phyloP scores from a whole-genome alignment of 352 stramenopile genomes.

The Lagenidium giganteum region DNA sequence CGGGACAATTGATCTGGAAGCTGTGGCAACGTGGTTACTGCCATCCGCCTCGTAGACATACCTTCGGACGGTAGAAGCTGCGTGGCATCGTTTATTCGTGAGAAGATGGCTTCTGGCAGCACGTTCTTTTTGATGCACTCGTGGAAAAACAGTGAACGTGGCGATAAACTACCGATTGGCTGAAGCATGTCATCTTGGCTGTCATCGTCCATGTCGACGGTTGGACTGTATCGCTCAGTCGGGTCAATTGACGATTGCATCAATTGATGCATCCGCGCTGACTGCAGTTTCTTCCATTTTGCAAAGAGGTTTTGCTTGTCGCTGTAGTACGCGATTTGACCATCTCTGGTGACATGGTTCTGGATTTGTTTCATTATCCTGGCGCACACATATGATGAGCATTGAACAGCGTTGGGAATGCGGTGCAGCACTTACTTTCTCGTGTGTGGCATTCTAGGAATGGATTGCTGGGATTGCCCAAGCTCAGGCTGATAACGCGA shows the following conservation, averaged over 20 bases:
- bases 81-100: constrained; percentile 43
- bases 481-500: no score
- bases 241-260: constrained; percentile 3
- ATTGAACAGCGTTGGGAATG: no score
- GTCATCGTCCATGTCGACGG: constrained; percentile 3
- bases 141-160: constrained; percentile 62
- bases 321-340: constrained; percentile 60
- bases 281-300: constrained; percentile 72
- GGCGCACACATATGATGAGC: no score
- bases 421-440: constrained; percentile 53
- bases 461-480: no score
- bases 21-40: no score
- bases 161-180: constrained; percentile 35
- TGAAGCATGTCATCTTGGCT: constrained; percentile 17
- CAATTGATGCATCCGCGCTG: constrained; percentile 44
- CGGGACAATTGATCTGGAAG: no score
- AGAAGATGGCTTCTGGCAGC: constrained; percentile 65
- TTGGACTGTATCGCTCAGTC: not conserved
- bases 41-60: no score
- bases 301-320: constrained; percentile 70
- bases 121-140: constrained; percentile 56
- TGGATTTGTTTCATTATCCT: constrained; percentile 64
- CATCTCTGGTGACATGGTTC: constrained; percentile 37
- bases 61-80: constrained; percentile 2
- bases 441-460: constrained; percentile 51